Conservation (phyloP, 2,329 filamentous ascomycete genomes). For the Phaeosphaeria sp. region DNA sequence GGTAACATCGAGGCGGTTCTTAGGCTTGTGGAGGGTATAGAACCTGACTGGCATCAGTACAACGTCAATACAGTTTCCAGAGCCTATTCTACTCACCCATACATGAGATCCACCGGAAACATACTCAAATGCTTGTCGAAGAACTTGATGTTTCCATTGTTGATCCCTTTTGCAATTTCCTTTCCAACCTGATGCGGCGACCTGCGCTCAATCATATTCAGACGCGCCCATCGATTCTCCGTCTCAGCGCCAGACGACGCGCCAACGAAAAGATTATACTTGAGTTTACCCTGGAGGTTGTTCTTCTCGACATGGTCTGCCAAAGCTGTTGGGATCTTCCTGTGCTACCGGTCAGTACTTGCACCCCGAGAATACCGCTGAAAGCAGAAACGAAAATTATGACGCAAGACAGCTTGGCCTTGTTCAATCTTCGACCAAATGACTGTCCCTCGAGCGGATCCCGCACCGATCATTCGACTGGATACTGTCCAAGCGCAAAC, state of each 20-base stretch:
- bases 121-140: conserved; percentile 94
- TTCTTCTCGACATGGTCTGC: conserved; percentile 92
- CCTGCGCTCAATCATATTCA: conserved; percentile 89
- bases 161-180: conserved; percentile 88
- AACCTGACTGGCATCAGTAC: conserved; percentile 58
- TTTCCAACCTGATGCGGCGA: conserved; percentile 90
- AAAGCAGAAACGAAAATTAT: not conserved
- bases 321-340: conserved; percentile 81
- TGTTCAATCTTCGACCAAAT: not conserved
- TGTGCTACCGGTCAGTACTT: conserved; percentile 43
- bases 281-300: conserved; percentile 79
- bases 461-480: not conserved
- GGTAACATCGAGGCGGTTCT: conserved; percentile 78
- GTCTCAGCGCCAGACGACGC: conserved; percentile 90
- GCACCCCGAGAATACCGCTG: not conserved
- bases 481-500: conserved; percentile 7
- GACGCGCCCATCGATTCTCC: conserved; percentile 86
- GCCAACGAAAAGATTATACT: conserved; percentile 87
- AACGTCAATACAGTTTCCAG: not conserved
- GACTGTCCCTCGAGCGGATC: not conserved
- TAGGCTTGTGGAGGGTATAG: conserved; percentile 81
- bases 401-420: not conserved
- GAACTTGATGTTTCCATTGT: conserved; percentile 86
- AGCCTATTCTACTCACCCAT: conserved; percentile 55
- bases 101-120: conserved; percentile 87